Base-by-base conservation (phyloP, 768 basidiomycete genomes). In the Suillus variegatus region DNA sequence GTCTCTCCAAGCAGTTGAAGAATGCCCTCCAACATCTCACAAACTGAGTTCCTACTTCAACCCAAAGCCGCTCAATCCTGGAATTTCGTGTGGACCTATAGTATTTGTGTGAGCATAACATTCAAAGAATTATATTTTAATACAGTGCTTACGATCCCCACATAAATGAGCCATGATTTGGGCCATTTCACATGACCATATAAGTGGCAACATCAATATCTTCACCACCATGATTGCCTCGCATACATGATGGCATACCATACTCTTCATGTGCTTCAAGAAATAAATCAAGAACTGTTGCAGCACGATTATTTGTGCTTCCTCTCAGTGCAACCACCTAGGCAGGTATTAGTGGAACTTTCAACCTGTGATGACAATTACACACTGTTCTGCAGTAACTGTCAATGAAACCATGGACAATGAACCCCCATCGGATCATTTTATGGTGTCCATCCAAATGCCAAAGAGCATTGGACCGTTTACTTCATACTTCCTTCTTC, bases 61-160 rank as follows among this genome's bases (percentile, higher is more conserved):
- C 75, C 82, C 82, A 84, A 0, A 84, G 70, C 0, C 74, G 61
- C 66, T 85, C 83, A 64, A 84, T 84, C 0, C 76, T 70, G 0
- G 79, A 79, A 63, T 85, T 86, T 5, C 70, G 67, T 0, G 80
- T 81, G 0, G 80, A 84, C 8, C 74, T 75, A 38, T 1, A 3
- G 25, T 51, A 25, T 2, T 28, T 51, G 14, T 51, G 32, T 43
- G 9, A 46, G 56, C 28, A 28, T 28, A 28, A 28, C 28, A 28
- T 28, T 28, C 28, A 28, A 28, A 28, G 28, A 28, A 28, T 28
- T 28, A 28, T 28, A 28, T 28, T 28, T 28, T 28, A 28, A 28
- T 28, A 28, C 28, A 28, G 28, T 28, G 70, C 69, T 61, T 61
- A 73, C 69, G 58, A 63, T 32, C 71, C 75, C 75, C 74, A 78